Conservation (phyloP, 2,329 filamentous ascomycete species). For the Penicillium sp. region DNA sequence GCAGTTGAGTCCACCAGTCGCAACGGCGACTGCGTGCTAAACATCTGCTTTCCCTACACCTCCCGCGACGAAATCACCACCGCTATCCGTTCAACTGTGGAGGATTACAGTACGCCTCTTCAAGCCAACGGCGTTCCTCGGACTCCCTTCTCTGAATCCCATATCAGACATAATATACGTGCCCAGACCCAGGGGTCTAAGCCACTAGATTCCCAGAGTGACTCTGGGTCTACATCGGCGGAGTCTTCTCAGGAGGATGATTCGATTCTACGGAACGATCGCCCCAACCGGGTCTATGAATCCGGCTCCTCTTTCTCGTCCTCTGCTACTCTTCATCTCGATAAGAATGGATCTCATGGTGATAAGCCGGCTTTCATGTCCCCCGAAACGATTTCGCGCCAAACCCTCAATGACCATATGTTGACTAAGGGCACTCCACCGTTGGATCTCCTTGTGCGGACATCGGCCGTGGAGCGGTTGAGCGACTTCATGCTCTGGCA, state of each 20-base stretch:
- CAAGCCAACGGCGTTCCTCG: conserved; percentile 45
- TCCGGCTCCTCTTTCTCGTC: conserved; percentile 42
- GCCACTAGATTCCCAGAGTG: conserved; percentile 45
- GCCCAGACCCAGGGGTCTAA: conserved; percentile 54
- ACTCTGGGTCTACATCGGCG: conserved; percentile 44
- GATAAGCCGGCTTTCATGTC: conserved; percentile 58
- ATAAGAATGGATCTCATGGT: conserved; percentile 35
- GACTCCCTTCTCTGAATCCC: conserved; percentile 80
- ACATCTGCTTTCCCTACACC: conserved; percentile 98
- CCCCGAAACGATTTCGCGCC: conserved; percentile 80
- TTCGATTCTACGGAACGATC: conserved; percentile 31
- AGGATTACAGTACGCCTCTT: conserved; percentile 77
- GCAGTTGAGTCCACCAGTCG: conserved; percentile 83
- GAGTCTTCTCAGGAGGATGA: conserved; percentile 47
- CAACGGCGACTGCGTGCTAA: conserved; percentile 78
- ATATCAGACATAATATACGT: conserved; percentile 83
- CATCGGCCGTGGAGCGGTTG: conserved; percentile 86
- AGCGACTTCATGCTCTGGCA: conserved; percentile 99
- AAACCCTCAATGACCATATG: conserved; percentile 81
- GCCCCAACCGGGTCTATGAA: conserved; percentile 30
- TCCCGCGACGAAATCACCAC: conserved; percentile 93
- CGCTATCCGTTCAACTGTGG: conserved; percentile 82
- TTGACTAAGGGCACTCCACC: conserved; percentile 85
- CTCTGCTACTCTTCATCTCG: conserved; percentile 52
- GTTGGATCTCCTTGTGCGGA: conserved; percentile 85